phyloP scores from a whole-genome alignment of 2,329 filamentous ascomycete species.

The Botrytis paeoniae region DNA sequence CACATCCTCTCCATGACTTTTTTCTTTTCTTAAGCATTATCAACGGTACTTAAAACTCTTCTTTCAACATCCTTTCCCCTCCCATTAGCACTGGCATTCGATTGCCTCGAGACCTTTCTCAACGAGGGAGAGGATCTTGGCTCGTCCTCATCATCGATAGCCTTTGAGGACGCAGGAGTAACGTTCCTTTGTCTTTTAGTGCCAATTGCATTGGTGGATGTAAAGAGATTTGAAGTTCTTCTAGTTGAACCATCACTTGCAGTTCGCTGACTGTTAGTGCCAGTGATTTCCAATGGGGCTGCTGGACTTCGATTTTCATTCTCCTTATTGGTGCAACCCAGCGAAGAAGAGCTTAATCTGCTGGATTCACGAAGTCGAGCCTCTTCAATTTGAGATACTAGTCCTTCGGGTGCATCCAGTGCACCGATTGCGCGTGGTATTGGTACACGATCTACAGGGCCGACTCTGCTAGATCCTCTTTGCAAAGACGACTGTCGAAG shows the following conservation, averaged over 20 bases:
- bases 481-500: conserved; percentile 2
- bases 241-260: conserved; percentile 17
- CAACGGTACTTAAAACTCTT: conserved; percentile 29
- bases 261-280: neutral
- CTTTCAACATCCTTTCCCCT: conserved; percentile 25
- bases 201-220: conserved; percentile 26
- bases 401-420: neutral
- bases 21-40: conserved; percentile 27
- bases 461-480: neutral
- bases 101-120: conserved; percentile 29
- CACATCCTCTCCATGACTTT: neutral
- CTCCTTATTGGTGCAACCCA: conserved; percentile 7
- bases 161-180: conserved; percentile 47
- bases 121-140: conserved; percentile 30
- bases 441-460: neutral
- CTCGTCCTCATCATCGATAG: conserved; percentile 49
- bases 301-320: conserved; percentile 3
- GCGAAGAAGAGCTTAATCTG: conserved; percentile 14
- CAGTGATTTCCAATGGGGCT: neutral
- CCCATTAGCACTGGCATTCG: conserved; percentile 18
- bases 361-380: conserved; percentile 3
- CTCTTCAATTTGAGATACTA: conserved; percentile 7
- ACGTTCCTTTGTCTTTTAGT: conserved; percentile 48
- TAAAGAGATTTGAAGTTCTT: conserved; percentile 28
- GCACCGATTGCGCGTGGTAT: neutral